Conservation (phyloP, 371 early-diverging fungal species). For the Actinomortierella wolfii region DNA sequence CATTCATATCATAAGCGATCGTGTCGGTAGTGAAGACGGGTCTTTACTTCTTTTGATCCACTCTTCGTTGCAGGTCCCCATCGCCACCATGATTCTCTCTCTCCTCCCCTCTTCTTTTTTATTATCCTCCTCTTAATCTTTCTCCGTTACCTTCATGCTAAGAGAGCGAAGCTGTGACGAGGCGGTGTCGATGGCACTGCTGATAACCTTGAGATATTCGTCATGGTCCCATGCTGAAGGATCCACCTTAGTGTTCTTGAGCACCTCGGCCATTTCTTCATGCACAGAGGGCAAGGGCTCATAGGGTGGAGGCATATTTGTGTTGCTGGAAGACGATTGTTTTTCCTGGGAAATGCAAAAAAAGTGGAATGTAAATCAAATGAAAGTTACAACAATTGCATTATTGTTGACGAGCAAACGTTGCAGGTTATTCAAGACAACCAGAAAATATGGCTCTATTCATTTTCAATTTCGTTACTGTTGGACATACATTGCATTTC, state of each 20-base stretch:
- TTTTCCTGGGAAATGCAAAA: slow-evolving; percentile 12
- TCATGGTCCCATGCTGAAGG: slow-evolving; percentile 26
- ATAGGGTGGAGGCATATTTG: slow-evolving; percentile 21
- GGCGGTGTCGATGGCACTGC: slow-evolving; percentile 47
- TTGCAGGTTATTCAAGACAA: too few species aligned
- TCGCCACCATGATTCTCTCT: too few species aligned
- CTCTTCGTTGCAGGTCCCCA: too few species aligned
- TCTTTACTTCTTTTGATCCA: background rate
- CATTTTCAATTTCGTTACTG: background rate
- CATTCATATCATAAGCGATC: background rate
- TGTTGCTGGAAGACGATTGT: slow-evolving; percentile 4
- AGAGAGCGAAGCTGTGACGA: slow-evolving; percentile 51
- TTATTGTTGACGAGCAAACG: background rate
- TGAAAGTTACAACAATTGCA: background rate
- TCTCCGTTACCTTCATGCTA: slow-evolving; percentile 48
- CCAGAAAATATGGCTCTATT: background rate
- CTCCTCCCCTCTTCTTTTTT: too few species aligned
- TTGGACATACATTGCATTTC: slow-evolving; percentile 5
- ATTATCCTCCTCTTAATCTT: background rate
- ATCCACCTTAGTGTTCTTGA: background rate
- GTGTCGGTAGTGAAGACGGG: background rate
- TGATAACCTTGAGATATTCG: slow-evolving; percentile 40
- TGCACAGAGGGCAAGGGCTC: slow-evolving; percentile 12
- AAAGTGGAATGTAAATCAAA: background rate
- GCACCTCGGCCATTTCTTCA: slow-evolving; percentile 15